Evolutionary conservation across 108 stramenopile genomes (phyloP).

Genomic region (Discostella stelligeroides): DNA sequence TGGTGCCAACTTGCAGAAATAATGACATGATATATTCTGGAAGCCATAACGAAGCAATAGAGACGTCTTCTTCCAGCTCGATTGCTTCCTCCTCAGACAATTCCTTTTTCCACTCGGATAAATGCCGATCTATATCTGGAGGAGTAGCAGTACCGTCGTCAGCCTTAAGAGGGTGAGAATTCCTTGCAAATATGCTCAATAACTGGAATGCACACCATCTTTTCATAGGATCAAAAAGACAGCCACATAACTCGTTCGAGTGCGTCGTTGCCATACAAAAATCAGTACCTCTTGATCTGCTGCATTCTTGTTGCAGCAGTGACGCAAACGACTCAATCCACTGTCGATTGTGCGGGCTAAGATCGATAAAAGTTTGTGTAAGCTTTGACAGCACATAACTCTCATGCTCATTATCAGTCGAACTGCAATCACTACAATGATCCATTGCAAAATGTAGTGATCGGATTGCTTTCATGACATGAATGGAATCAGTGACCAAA

Average conservation of each 20-base stretch:
- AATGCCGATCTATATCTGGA: constrained; percentile 31
- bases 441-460: constrained; percentile 20
- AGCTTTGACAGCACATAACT: constrained; percentile 22
- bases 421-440: constrained; percentile 31
- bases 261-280: constrained; percentile 29
- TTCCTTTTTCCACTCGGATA: constrained; percentile 55
- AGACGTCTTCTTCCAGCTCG: constrained; percentile 75
- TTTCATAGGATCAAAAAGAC: constrained; percentile 53
- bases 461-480: constrained; percentile 26
- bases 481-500: constrained; percentile 16
- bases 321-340: constrained; percentile 38
- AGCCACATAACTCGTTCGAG: constrained; percentile 37
- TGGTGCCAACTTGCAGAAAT: constrained; percentile 54
- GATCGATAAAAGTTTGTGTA: constrained; percentile 31
- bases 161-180: constrained; percentile 26
- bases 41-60: constrained; percentile 58
- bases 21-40: constrained; percentile 56
- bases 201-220: constrained; percentile 59
- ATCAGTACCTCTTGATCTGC: constrained; percentile 9
- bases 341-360: not conserved
- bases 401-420: constrained; percentile 23
- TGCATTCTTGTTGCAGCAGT: constrained; percentile 11
- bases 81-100: constrained; percentile 66
- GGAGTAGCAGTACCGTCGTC: constrained; percentile 39
- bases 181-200: constrained; percentile 46